phyloP scores from a whole-genome alignment of 2,329 filamentous ascomycete species.

The Huntiella savannae region DNA sequence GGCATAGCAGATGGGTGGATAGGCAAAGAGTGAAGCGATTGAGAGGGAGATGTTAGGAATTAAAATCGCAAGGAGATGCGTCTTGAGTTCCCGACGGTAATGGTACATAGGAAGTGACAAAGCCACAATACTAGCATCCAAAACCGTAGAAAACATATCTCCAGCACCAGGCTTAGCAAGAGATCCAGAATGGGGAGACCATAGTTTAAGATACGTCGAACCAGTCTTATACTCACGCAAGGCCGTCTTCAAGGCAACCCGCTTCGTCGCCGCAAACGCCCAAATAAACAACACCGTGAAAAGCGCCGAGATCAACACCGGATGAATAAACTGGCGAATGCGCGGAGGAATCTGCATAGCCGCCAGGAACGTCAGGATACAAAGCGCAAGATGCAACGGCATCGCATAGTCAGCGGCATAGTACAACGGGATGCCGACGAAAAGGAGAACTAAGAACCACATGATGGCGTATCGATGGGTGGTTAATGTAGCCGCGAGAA shows the following conservation, averaged over 20 bases:
- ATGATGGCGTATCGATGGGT: conserved; percentile 26
- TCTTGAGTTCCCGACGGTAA: conserved; percentile 34
- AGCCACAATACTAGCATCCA: conserved; percentile 39
- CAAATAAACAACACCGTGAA: conserved; percentile 33
- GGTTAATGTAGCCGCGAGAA: conserved; percentile 23
- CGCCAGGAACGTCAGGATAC: conserved; percentile 31
- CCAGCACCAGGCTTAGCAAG: conserved; percentile 30
- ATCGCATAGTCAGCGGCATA: conserved; percentile 33
- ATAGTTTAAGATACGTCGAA: conserved; percentile 34
- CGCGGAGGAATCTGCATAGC: conserved; percentile 28
- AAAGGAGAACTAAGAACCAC: conserved; percentile 27
- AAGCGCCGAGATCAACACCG: conserved; percentile 35
- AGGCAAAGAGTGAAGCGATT: conserved; percentile 34
- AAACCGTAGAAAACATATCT: conserved; percentile 32
- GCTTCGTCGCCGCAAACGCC: conserved; percentile 28
- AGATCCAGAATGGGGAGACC: conserved; percentile 15
- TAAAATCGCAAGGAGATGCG: conserved; percentile 34
- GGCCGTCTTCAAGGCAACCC: conserved; percentile 22
- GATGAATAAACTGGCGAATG: conserved; percentile 36
- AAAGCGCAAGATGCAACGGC: conserved; percentile 28
- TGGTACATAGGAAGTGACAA: conserved; percentile 42
- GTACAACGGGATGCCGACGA: conserved; percentile 35
- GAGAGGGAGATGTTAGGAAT: conserved; percentile 33
- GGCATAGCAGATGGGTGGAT: conserved; percentile 33
- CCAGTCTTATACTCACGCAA: conserved; percentile 32